phyloP scores from a whole-genome alignment of 768 basidiomycete genomes.

The Hypholoma sublateritium region DNA sequence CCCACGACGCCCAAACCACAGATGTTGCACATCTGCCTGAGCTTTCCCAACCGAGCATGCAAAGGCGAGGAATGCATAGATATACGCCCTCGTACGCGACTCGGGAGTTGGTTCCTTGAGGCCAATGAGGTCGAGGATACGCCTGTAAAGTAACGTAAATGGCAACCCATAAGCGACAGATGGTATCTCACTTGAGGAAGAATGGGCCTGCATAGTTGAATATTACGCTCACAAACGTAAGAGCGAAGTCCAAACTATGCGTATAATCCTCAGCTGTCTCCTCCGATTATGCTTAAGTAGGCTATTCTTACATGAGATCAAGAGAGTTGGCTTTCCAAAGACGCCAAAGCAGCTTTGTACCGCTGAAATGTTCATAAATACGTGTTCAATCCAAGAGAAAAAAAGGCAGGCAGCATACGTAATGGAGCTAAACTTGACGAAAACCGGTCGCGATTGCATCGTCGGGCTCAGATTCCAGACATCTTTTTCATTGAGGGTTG shows the following conservation, averaged over 20 bases:
- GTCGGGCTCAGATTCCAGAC: constrained; percentile 74
- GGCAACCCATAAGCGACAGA: neutral
- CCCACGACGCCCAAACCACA: constrained; percentile 82
- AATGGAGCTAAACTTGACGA: constrained; percentile 45
- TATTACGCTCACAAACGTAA: constrained; percentile 68
- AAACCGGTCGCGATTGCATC: constrained; percentile 64
- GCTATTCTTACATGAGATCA: constrained; percentile 40
- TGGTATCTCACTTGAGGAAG: constrained; percentile 67
- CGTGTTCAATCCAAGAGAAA: neutral
- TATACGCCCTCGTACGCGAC: constrained; percentile 61
- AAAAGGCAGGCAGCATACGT: constrained; percentile 22
- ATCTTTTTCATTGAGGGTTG: constrained; percentile 67
- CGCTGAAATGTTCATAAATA: constrained; percentile 16
- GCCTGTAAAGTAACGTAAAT: constrained; percentile 25
- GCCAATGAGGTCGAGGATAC: constrained; percentile 60
- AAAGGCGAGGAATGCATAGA: constrained; percentile 80
- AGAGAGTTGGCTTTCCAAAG: constrained; percentile 46
- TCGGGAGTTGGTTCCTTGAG: constrained; percentile 43
- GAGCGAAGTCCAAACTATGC: constrained; percentile 56
- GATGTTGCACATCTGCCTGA: constrained; percentile 69
- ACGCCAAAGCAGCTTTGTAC: constrained; percentile 39
- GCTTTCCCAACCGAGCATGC: constrained; percentile 47
- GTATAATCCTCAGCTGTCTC: neutral
- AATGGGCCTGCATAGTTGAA: constrained; percentile 84
- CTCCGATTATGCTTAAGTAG: neutral